phyloP scores from a whole-genome alignment of 306 rosid species.

The Quercus bicolor region DNA sequence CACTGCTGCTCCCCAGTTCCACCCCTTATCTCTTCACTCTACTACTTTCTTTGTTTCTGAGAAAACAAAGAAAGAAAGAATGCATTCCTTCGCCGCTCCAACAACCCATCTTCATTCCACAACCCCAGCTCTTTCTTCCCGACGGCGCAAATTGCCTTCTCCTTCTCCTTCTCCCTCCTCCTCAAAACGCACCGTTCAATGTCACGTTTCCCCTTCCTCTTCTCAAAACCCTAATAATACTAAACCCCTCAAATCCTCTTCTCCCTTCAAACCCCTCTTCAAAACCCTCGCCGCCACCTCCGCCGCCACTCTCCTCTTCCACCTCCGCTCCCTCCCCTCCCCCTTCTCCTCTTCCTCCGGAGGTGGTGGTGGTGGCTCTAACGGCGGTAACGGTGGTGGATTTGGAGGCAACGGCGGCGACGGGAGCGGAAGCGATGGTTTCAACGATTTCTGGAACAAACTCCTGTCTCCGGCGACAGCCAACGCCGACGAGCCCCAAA shows the following conservation, averaged over 20 bases:
- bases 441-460: conserved; percentile 48
- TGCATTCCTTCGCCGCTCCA: conserved; percentile 57
- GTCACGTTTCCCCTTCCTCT: conserved; percentile 16
- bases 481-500: conserved; percentile 63
- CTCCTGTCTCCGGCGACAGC: conserved; percentile 49
- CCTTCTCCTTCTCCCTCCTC: conserved; percentile 3
- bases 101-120: conserved; percentile 18
- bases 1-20: too few species aligned
- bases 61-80: background rate
- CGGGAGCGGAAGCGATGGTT: conserved; percentile 30
- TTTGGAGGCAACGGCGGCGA: conserved; percentile 20
- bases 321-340: conserved; percentile 12
- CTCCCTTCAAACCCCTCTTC: conserved; percentile 41
- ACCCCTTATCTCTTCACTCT: background rate
- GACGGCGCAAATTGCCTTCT: conserved; percentile 14
- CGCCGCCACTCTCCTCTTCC: conserved; percentile 51
- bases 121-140: background rate
- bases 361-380: conserved; percentile 11
- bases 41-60: background rate
- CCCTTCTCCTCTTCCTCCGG: conserved; percentile 17
- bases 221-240: conserved; percentile 18
- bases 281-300: conserved; percentile 57
- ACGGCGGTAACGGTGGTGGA: conserved; percentile 9
- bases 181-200: conserved; percentile 24
- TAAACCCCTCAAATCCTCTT: conserved; percentile 17